phyloP scores from a whole-genome alignment of 2,329 filamentous ascomycete genomes.

The Fusarium sp. region DNA sequence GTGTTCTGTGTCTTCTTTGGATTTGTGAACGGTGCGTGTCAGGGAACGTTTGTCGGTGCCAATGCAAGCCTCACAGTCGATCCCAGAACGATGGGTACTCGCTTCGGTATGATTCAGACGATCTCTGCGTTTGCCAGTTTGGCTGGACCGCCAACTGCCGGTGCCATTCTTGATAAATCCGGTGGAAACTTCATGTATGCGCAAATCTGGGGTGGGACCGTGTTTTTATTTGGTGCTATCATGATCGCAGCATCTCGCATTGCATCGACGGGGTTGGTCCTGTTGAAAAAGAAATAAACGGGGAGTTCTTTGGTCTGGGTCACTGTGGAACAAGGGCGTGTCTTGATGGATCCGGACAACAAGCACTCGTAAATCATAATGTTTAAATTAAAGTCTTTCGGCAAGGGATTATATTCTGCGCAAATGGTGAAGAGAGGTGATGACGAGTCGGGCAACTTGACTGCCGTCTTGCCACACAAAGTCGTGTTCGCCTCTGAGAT shows the following conservation, averaged over 20 bases:
- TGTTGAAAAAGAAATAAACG: conserved; percentile 52
- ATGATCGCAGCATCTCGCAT: conserved; percentile 53
- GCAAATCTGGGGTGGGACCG: conserved; percentile 62
- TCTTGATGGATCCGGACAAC: neutral
- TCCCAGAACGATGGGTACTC: conserved; percentile 57
- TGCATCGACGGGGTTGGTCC: conserved; percentile 54
- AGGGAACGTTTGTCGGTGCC: conserved; percentile 53
- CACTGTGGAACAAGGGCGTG: neutral
- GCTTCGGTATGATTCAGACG: conserved; percentile 61
- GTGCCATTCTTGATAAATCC: conserved; percentile 49
- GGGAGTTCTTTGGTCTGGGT: neutral
- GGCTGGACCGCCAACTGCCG: conserved; percentile 57
- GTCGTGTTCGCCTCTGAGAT: conserved; percentile 72
- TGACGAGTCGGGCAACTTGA: conserved; percentile 65
- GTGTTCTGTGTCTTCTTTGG: conserved; percentile 51
- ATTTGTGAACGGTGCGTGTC: conserved; percentile 47
- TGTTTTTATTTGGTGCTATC: conserved; percentile 54
- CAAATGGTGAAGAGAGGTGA: conserved; percentile 47
- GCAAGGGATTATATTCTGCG: conserved; percentile 7
- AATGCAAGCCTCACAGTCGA: conserved; percentile 58
- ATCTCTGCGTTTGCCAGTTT: conserved; percentile 58
- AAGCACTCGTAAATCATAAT: conserved; percentile 28
- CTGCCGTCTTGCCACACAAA: conserved; percentile 72
- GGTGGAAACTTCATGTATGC: conserved; percentile 56
- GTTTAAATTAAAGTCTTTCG: conserved; percentile 19